Percentiles rank a stretch among this genome's conserved stretches.
These are phyloP conservation scores for Suillus subalutaceus DNA, from an alignment of 768 basidiomycete species.

Conservation along the genomic window DNA sequence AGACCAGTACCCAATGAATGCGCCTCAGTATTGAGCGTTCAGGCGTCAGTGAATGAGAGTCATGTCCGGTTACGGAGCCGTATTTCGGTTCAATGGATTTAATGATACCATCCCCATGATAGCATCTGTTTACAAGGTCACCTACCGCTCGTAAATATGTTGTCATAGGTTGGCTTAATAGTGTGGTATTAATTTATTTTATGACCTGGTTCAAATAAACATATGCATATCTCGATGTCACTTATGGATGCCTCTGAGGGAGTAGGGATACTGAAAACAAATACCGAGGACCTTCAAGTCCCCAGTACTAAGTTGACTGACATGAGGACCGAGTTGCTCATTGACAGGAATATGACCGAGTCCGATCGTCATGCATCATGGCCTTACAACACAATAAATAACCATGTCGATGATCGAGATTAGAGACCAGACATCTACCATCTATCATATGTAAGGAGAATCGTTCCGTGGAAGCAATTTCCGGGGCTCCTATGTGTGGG, in stretches of 20 bases:
- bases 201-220: not conserved
- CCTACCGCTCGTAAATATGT: not conserved
- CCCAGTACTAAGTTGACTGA: not conserved
- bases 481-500: too few relatives aligned
- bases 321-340: not conserved
- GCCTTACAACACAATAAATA: not conserved
- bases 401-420: not conserved
- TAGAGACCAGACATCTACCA: too few relatives aligned
- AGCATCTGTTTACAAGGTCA: not conserved
- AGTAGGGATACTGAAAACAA: not conserved
- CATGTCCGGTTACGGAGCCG: not conserved
- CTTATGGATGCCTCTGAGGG: too few relatives aligned
- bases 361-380: not conserved
- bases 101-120: not conserved
- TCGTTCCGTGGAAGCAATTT: too few relatives aligned
- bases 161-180: not conserved
- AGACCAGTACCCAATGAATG: slow-evolving; percentile 30
- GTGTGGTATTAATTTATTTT: not conserved
- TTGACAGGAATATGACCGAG: not conserved
- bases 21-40: slow-evolving; percentile 21
- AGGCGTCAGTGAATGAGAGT: not conserved
- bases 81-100: not conserved
- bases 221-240: not conserved
- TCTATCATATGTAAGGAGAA: too few relatives aligned
- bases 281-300: not conserved